Evolutionary conservation across 1,139 yeast genomes (phyloP), one percentile per base, ranked within the genome.

Genomic region (Hansenula sp.): DNA sequence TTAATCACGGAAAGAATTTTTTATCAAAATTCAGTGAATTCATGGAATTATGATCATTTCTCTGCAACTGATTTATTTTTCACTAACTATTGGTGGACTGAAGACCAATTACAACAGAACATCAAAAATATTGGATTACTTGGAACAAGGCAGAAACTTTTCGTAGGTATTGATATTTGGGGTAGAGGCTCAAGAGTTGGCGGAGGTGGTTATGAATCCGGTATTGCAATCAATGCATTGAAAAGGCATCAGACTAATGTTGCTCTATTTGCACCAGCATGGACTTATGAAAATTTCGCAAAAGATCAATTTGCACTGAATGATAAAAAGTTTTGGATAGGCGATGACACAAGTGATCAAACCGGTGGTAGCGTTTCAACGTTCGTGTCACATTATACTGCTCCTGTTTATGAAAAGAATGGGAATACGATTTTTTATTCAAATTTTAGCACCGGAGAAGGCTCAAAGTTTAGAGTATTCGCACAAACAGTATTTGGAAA

Each of bases 11-110:
- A 54, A 1, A 48, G 50, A 25, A 69, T 66, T 2, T 47, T 49
- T 13, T 67, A 68, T 41, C 65, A 61, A 27, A 69, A 69, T 52
- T 72, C 71, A 2, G 68, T 70, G 7, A 61, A 60, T 24, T 60
- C 59, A 8, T 39, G 45, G 11, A 70, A 70, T 48, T 66, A 55
- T 52, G 58, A 60, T 16, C 64, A 62, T 30, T 66, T 60, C 41
- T 55, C 56, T 10, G 40, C 52, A 4, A 38, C 66, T 2, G 72
- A 68, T 43, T 41, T 46, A 3, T 61, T 68, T 42, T 57, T 70
- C 41, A 63, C 72, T 1, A 68, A 68, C 41, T 68, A 67, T 44
- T 67, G 71, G 70, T 70, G 74, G 74, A 62, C 60, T 41, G 58
- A 61, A 28, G 50, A 53, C 4, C 52, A 54, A 17, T 46, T 70